Base-by-base conservation (phyloP, 208 protist genomes). In the Leishmania tropica region DNA sequence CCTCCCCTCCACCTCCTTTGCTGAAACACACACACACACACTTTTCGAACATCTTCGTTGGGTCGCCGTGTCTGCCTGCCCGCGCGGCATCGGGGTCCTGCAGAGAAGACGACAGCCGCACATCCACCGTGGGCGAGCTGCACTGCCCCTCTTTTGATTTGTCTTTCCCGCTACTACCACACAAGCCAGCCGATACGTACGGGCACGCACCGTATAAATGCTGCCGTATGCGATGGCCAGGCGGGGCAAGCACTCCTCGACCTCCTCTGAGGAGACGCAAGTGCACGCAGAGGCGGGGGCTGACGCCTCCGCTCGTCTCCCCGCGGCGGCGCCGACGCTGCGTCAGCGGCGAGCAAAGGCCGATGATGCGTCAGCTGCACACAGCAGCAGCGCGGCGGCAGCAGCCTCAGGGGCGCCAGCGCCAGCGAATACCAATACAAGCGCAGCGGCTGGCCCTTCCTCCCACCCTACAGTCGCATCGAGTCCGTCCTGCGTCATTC, bases 301-400 rank as follows among this genome's bases (percentile, higher is more conserved):
- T 62, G 73, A 11, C 19, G 17, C 51, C 13, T 74, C 42, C 70
- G n/a, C 70, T 21, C 45, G 45, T 74, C 24, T 37, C 70, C n/a
- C 70, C 28, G 31, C 31, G 35, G 28, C 73, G 24, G 51, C 28
- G 35, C 51, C 53, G 17, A 76, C 35, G 28, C 73, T 58, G 73
- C 73, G 73, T 6, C 47, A 62, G 73, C 73, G 73, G 51, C 73
- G n/a, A 40, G 73, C 40, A 62, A 62, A 40, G 51, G 51, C 45
- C 47, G 31, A 42, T 76, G 73, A 45, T 74, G 21, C 70, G 45
- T 53, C 70, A 48, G 45, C 11, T 31, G 21, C 28, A 53, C 28
- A 31, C 11, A 15, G 17, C 40, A 7, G 65, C 37, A 62, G 24
- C 65, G 65, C 76, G 21, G 76, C 58, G 17, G 2, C 73, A 19